These are phyloP conservation scores for Gyrodon lividus DNA, from an alignment of 768 basidiomycete genomes.

Conservation along the genomic window DNA sequence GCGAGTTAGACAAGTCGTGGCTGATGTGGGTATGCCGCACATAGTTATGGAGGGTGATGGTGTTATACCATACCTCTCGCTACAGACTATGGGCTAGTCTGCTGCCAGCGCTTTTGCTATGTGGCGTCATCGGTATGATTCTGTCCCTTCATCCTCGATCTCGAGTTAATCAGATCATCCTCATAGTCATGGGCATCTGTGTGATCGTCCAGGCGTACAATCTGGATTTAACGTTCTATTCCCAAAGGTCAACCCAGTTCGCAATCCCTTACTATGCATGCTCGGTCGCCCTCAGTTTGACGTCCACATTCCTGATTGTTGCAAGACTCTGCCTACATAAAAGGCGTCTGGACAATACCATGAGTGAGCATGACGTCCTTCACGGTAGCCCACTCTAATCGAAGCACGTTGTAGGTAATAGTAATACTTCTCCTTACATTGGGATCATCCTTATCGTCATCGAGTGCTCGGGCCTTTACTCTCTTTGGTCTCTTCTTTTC, in stretches of 20 bases:
- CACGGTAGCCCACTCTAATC: neutral
- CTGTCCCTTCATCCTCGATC: too few relatives aligned
- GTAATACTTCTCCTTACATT: neutral
- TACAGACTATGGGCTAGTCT: neutral
- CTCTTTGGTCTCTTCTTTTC: conserved; percentile 4
- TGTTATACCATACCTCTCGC: neutral
- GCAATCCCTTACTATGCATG: neutral
- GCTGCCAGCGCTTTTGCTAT: neutral
- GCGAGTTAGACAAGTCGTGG: neutral
- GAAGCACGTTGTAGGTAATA: neutral
- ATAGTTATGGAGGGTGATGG: neutral
- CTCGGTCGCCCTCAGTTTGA: neutral
- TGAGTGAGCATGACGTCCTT: neutral
- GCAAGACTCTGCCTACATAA: neutral
- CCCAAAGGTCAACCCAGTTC: neutral
- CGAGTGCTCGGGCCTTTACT: conserved; percentile 3
- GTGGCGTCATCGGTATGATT: neutral
- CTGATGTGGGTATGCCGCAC: neutral
- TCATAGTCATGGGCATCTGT: neutral
- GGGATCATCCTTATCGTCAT: neutral
- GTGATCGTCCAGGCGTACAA: neutral
- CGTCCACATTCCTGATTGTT: neutral
- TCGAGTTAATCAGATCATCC: too few relatives aligned
- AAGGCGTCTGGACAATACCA: neutral
- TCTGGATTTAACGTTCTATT: neutral